Conservation (phyloP, 2,329 filamentous ascomycete genomes). For the Pseudogymnoascus sp. region DNA sequence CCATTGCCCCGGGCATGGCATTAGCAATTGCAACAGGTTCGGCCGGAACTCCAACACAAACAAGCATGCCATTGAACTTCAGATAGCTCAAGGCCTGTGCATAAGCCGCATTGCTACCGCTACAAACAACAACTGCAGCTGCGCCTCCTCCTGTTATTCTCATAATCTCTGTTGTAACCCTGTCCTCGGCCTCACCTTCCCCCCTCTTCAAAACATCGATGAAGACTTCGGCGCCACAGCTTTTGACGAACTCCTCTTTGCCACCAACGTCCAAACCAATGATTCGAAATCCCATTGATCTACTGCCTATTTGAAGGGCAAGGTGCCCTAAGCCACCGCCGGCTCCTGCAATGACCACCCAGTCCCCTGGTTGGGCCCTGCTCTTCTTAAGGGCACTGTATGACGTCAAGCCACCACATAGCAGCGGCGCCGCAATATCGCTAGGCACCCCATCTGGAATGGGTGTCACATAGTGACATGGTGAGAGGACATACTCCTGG, state of each 20-base stretch:
- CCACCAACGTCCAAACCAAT: constrained; percentile 58
- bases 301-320: constrained; percentile 50
- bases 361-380: constrained; percentile 38
- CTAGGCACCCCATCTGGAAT: constrained; percentile 57
- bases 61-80: constrained; percentile 42
- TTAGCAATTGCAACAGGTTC: constrained; percentile 37
- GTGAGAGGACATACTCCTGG: constrained; percentile 58
- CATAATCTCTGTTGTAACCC: constrained; percentile 39
- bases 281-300: constrained; percentile 54
- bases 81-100: constrained; percentile 41
- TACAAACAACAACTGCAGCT: constrained; percentile 52
- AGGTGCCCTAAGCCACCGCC: constrained; percentile 58
- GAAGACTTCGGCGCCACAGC: constrained; percentile 58
- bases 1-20: constrained; percentile 35
- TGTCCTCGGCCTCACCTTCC: constrained; percentile 32
- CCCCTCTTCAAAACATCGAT: constrained; percentile 51
- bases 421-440: constrained; percentile 56
- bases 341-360: constrained; percentile 49
- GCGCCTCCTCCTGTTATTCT: constrained; percentile 51
- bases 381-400: constrained; percentile 58
- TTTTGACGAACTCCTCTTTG: constrained; percentile 50
- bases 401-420: constrained; percentile 62
- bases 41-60: constrained; percentile 45
- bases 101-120: constrained; percentile 43
- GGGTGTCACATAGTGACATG: constrained; percentile 61